A percentile compares a stretch with the other conserved stretches of the same genome.
phyloP scores from a whole-genome alignment of 441 rosid genomes.

The Populus hybrid region DNA sequence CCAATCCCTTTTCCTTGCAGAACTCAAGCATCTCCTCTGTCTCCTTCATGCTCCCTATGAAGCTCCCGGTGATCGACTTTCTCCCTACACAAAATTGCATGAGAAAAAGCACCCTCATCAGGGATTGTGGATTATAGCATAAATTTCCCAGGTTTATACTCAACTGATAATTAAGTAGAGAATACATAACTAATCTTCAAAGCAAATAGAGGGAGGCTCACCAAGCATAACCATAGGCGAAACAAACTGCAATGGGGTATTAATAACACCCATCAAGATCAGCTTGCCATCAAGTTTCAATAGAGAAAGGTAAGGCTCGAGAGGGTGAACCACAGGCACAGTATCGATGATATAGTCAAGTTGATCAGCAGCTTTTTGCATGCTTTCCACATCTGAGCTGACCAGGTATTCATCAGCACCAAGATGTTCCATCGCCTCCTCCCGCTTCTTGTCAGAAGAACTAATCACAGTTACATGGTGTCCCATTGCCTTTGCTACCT shows the following conservation, averaged over 20 bases:
- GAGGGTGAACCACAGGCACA: constrained; percentile 62
- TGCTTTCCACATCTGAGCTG: constrained; percentile 47
- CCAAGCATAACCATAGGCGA: constrained; percentile 71
- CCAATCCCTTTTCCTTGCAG: constrained; percentile 58
- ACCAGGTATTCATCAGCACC: constrained; percentile 73
- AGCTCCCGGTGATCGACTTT: constrained; percentile 73
- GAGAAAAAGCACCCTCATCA: not conserved
- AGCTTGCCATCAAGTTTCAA: constrained; percentile 79
- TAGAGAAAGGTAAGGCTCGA: constrained; percentile 55
- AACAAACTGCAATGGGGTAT: constrained; percentile 62
- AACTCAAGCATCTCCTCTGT: constrained; percentile 83
- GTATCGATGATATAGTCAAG: constrained; percentile 87
- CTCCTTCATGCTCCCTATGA: constrained; percentile 76
- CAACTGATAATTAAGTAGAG: not conserved
- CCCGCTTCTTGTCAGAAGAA: constrained; percentile 49
- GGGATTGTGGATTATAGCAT: not conserved
- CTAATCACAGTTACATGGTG: constrained; percentile 80
- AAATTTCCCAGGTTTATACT: not conserved
- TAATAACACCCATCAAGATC: constrained; percentile 65
- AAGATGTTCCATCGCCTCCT: constrained; percentile 64
- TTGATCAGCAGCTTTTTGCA: constrained; percentile 60
- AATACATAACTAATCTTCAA: constrained; percentile 20
- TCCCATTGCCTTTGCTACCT: constrained; percentile 85
- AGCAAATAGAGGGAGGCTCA: constrained; percentile 28
- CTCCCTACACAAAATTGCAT: constrained; percentile 38